phyloP scores from a whole-genome alignment of 2,329 filamentous ascomycete genomes.

The Huntiella moniliformis region DNA sequence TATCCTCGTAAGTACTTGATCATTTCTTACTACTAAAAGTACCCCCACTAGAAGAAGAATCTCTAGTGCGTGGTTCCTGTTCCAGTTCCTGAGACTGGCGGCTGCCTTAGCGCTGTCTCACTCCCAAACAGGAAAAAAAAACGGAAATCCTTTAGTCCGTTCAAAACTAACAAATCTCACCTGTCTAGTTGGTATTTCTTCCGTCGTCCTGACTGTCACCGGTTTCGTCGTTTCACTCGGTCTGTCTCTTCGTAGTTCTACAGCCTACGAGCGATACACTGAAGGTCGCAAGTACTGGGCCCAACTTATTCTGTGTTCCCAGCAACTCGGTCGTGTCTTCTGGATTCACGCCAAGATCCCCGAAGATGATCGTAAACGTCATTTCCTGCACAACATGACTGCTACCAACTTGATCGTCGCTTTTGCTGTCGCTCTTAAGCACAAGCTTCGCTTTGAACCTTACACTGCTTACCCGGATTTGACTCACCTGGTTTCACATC shows the following conservation, averaged over 20 bases:
- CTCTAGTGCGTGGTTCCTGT: not conserved
- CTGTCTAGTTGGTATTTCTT: conserved; percentile 29
- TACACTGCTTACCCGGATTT: conserved; percentile 62
- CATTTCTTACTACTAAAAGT: not conserved
- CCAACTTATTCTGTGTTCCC: conserved; percentile 38
- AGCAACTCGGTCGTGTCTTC: conserved; percentile 56
- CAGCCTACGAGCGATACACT: conserved; percentile 55
- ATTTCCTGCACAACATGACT: conserved; percentile 20
- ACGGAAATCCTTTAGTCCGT: no score
- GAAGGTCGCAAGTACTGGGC: conserved; percentile 48
- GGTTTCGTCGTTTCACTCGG: conserved; percentile 68
- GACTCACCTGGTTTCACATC: conserved; percentile 46
- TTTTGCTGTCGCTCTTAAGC: conserved; percentile 61
- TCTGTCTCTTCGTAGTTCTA: conserved; percentile 60
- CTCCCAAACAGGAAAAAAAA: no score
- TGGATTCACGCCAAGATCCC: conserved; percentile 46
- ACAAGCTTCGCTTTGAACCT: conserved; percentile 68
- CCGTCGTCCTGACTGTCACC: conserved; percentile 50
- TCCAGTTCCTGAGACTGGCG: conserved; percentile 5
- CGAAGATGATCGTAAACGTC: conserved; percentile 11
- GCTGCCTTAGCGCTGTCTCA: conserved; percentile 1
- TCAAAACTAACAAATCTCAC: no score
- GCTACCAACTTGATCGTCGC: conserved; percentile 62
- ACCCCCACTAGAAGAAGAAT: not conserved
- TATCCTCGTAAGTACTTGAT: conserved; percentile 11